Percentiles rank a stretch among this genome's conserved stretches.
phyloP scores from a whole-genome alignment of 805 yeast species.

The Kluyveromyces lactis region DNA sequence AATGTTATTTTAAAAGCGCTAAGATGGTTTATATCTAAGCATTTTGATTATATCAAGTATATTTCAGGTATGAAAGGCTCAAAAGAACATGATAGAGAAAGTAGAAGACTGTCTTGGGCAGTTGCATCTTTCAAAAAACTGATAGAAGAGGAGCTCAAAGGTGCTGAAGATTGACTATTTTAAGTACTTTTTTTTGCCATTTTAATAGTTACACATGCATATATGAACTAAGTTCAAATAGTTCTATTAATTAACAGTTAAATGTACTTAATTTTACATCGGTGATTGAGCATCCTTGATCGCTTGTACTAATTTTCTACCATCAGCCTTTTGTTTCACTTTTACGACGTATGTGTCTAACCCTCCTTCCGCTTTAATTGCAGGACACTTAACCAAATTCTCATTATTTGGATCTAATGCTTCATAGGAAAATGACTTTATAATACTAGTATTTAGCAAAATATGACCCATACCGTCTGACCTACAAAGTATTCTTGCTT shows the following conservation, averaged over 20 bases:
- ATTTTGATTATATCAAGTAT: conserved; percentile 19
- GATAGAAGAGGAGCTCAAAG: conserved; percentile 9
- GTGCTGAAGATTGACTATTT: too few relatives aligned
- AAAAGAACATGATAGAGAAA: conserved; percentile 22
- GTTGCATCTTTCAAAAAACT: conserved; percentile 9
- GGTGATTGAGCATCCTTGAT: conserved; percentile 26
- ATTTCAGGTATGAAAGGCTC: conserved; percentile 12
- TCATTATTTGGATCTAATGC: conserved; percentile 49
- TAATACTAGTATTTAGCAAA: conserved; percentile 57
- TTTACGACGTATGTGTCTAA: conserved; percentile 62
- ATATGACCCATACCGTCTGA: conserved; percentile 86
- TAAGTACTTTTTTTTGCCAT: neutral
- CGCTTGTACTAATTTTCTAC: conserved; percentile 25
- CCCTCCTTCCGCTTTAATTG: conserved; percentile 44
- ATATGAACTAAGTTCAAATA: too few relatives aligned
- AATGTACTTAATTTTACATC: conserved; percentile 15
- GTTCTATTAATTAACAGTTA: too few relatives aligned
- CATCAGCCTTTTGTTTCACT: conserved; percentile 48
- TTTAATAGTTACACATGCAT: too few relatives aligned
- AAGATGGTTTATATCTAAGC: conserved; percentile 24
- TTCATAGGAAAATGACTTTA: conserved; percentile 50
- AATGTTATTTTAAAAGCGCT: conserved; percentile 26
- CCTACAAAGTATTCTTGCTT: conserved; percentile 67
- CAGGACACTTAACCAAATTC: conserved; percentile 58
- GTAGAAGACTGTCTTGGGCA: conserved; percentile 28